phyloP scores from a whole-genome alignment of 805 yeast genomes.

The Wickerhamomyces subpelliculosus region DNA sequence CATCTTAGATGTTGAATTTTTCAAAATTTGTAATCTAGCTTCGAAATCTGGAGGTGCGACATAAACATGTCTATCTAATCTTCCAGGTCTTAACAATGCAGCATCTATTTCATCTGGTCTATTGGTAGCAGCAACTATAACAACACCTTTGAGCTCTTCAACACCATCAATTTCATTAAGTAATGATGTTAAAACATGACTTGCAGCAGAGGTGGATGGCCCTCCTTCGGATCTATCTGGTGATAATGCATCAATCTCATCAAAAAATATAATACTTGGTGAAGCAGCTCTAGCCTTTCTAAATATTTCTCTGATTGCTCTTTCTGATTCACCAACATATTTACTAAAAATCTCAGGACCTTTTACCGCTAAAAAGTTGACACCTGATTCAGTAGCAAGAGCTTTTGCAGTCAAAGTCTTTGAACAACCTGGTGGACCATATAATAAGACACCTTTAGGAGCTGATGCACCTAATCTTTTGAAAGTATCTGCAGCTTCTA shows the following conservation, averaged over 20 bases:
- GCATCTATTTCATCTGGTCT: conserved; percentile 91
- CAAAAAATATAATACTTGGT: conserved; percentile 91
- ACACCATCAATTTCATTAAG: conserved; percentile 96
- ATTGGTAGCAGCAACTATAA: conserved; percentile 93
- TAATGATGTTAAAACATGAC: conserved; percentile 82
- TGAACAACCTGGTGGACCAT: conserved; percentile 99
- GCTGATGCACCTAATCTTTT: conserved; percentile 72
- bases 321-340: conserved; percentile 92
- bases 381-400: conserved; percentile 89
- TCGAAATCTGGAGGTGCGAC: conserved; percentile 85
- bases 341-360: conserved; percentile 96
- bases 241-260: conserved; percentile 92
- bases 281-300: conserved; percentile 91
- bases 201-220: conserved; percentile 60
- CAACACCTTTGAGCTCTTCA: conserved; percentile 89
- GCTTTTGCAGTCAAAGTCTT: conserved; percentile 94
- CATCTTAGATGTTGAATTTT: conserved; percentile 65
- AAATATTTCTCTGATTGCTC: conserved; percentile 88
- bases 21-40: conserved; percentile 74
- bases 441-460: conserved; percentile 87
- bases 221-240: conserved; percentile 60
- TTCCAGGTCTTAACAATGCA: conserved; percentile 91
- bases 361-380: conserved; percentile 89
- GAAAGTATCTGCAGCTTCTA: conserved; percentile 76
- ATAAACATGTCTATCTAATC: conserved; percentile 88